These are phyloP conservation scores for Fusarium devonianum DNA, from an alignment of 2,329 filamentous ascomycete genomes.

Conservation along the genomic window DNA sequence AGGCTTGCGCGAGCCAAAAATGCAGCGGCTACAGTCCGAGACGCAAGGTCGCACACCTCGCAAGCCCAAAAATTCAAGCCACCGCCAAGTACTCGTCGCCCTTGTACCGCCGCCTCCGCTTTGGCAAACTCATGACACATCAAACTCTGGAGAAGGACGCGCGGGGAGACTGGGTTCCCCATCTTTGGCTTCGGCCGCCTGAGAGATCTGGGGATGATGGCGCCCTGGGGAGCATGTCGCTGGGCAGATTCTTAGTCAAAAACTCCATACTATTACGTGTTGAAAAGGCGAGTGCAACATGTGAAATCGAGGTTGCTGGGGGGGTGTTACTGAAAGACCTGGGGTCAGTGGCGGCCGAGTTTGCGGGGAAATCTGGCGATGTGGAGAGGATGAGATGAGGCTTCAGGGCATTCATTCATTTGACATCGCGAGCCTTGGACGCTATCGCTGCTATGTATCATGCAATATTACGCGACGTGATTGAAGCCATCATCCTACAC, in stretches of 20 bases:
- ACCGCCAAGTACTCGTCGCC: constrained; percentile 10
- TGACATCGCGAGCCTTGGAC: too few species aligned
- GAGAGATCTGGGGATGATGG: constrained; percentile 35
- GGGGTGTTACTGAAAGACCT: constrained; percentile 16
- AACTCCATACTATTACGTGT: constrained; percentile 38
- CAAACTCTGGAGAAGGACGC: constrained; percentile 23
- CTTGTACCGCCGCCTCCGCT: constrained; percentile 18
- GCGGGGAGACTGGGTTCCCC: constrained; percentile 31
- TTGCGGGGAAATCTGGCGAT: constrained; percentile 42
- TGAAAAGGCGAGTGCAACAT: constrained; percentile 27
- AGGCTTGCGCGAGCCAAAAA: constrained; percentile 25
- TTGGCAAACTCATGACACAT: constrained; percentile 35
- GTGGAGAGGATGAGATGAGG: constrained; percentile 32
- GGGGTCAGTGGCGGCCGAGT: constrained; percentile 19
- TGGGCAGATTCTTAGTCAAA: constrained; percentile 37
- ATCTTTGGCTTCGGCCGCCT: constrained; percentile 24
- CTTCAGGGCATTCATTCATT: constrained; percentile 9
- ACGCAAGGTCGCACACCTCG: constrained; percentile 9
- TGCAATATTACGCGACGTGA: too few species aligned
- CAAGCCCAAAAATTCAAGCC: constrained; percentile 17
- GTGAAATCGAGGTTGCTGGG: constrained; percentile 31
- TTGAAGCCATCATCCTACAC: too few species aligned
- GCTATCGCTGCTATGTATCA: constrained; percentile 18
- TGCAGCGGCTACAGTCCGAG: constrained; percentile 22
- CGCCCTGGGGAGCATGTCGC: constrained; percentile 25